phyloP scores from a whole-genome alignment of 2,329 filamentous ascomycete genomes.

The Corinectria fuckeliana region DNA sequence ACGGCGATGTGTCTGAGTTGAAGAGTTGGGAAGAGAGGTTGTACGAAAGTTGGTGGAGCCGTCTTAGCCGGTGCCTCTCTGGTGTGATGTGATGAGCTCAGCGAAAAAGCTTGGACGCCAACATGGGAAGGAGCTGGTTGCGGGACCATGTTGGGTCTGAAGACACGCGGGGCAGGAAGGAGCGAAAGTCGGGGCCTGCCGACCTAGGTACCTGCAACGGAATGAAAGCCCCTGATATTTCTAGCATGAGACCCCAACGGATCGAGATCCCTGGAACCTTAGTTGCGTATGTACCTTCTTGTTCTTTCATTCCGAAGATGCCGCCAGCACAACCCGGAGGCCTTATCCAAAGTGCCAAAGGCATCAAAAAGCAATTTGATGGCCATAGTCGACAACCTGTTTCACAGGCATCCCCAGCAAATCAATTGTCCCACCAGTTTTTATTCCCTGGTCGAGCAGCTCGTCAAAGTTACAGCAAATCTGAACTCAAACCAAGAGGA shows the following conservation, averaged over 20 bases:
- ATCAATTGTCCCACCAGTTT: neutral
- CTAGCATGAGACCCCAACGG: neutral
- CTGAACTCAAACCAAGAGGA: neutral
- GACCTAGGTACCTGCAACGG: neutral
- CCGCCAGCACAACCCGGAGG: neutral
- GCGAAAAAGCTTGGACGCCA: conserved; percentile 26
- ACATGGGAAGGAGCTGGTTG: conserved; percentile 8
- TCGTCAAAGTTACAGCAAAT: neutral
- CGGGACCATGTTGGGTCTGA: neutral
- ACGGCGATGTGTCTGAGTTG: conserved; percentile 15
- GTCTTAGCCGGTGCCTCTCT: conserved; percentile 18
- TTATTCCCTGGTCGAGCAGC: neutral
- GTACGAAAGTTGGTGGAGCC: conserved; percentile 27
- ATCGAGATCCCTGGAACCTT: conserved; percentile 6
- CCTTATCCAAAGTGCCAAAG: neutral
- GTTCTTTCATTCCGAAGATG: neutral
- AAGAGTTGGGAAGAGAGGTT: conserved; percentile 17
- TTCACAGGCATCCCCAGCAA: neutral
- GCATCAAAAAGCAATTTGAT: neutral
- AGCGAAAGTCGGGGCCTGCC: conserved; percentile 12
- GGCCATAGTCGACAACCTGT: neutral
- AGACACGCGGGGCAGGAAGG: conserved; percentile 17
- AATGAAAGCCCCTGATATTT: conserved; percentile 3
- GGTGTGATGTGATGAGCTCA: conserved; percentile 36
- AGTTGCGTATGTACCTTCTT: neutral